Base-by-base conservation (phyloP, 108 stramenopile species). In the Aurantiochytrium sp. region DNA sequence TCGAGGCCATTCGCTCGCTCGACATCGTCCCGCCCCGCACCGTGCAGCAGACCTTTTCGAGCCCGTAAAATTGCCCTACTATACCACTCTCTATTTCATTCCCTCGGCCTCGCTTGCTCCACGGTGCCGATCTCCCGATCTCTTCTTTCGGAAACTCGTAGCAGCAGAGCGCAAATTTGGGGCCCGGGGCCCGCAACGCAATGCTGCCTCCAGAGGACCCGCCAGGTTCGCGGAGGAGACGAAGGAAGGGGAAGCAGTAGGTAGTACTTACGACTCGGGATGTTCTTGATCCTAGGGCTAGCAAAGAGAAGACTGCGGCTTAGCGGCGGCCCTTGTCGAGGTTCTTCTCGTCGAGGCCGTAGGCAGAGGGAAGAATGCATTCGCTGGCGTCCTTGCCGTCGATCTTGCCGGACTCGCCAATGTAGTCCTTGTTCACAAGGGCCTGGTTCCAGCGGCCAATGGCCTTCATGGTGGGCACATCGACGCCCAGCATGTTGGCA, bases 361-460 rank as follows among this genome's bases (percentile, higher is more conserved):
- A 69, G 21, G 68, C 42, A 4, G 55, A 68, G 12, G 87, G 87
- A 6, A 68, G 27, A 87, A 87, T 68, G 45, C 87, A 87, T 31
- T 89, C 88, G 17, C 88, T 52, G 34, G 41, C 55, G 0, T 89
- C 88, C 86, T 85, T 73, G 32, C 88, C 88, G 2, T 55, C 41
- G 37, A 89, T 65, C 85, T 89, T 68, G 39, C 85, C 88, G 19
- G 15, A 15, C 21, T 55, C 34, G 15, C 21, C 48, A 24, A 89
- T 39, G 53, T 73, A 89, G n/a, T 89, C 88, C 59, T 89, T 89
- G 55, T 68, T 68, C 31, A 86, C 42, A 3, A 89, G 85, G 27
- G 30, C 54, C 59, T 89, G 88, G 52, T 86, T 89, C 88, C 88
- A 89, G n/a, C 50, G 24, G 27, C 34, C 39, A 37, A 89, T 55